These are phyloP conservation scores for Aegilops bicornis DNA, from an alignment of 176 grass and related monocot species.

Conservation along the genomic window DNA sequence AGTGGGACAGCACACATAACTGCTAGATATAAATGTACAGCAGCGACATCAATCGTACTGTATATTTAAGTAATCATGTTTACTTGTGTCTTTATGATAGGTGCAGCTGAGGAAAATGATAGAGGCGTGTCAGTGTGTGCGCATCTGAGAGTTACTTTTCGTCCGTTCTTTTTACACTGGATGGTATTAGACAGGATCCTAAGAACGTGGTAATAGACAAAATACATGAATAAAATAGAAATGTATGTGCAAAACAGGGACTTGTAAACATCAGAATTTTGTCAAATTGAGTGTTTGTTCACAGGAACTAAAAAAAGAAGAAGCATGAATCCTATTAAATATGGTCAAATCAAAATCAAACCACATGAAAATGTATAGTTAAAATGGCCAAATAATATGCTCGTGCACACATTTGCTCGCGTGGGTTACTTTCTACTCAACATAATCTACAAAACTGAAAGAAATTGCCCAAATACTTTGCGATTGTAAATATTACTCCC, in stretches of 20 bases:
- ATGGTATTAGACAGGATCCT: too few species aligned
- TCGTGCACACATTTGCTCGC: background rate
- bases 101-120: background rate
- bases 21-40: slow-evolving; percentile 18
- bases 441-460: background rate
- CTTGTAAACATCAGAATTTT: too few species aligned
- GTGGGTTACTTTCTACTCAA: background rate
- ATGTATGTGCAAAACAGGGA: too few species aligned
- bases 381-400: too few species aligned
- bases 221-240: too few species aligned
- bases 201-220: too few species aligned
- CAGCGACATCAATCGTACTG: background rate
- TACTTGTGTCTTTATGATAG: background rate
- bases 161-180: background rate
- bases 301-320: too few species aligned
- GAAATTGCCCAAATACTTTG: background rate
- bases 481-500: background rate
- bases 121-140: background rate
- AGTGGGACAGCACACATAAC: slow-evolving; percentile 18
- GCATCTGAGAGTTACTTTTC: background rate
- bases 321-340: too few species aligned
- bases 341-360: too few species aligned
- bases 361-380: too few species aligned
- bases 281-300: too few species aligned
- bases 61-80: slow-evolving; percentile 22